Conservation (phyloP, 108 stramenopile genomes). For the Seminavis robusta region DNA sequence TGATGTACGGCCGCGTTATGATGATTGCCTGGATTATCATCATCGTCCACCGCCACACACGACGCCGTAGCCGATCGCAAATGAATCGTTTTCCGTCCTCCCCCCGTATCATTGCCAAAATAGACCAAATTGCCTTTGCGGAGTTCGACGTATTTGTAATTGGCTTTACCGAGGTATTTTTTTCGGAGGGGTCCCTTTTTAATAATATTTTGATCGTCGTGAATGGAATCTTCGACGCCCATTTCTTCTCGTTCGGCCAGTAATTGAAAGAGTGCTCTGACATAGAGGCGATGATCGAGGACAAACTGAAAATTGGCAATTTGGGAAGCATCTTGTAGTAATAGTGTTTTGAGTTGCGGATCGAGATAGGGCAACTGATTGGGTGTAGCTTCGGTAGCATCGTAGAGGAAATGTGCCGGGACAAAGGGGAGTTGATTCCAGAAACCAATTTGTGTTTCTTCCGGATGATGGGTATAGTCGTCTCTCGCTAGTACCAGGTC, state of each 20-base stretch:
- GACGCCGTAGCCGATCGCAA: slow-evolving; percentile 49
- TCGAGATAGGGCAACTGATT: no score
- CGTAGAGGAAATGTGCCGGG: no score
- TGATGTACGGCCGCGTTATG: no score
- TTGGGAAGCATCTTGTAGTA: slow-evolving; percentile 12
- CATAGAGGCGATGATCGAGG: slow-evolving; percentile 64
- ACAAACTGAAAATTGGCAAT: no score
- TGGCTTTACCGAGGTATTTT: slow-evolving; percentile 40
- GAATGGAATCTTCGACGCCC: slow-evolving; percentile 38
- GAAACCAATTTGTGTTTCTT: no score
- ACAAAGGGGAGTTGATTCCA: no score
- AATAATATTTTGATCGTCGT: slow-evolving; percentile 41
- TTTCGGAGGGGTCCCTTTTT: slow-evolving; percentile 73
- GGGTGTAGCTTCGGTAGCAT: no score
- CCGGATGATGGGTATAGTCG: no score
- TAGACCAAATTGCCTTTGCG: slow-evolving; percentile 67
- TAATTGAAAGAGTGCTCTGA: slow-evolving; percentile 56
- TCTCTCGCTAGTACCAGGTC: no score
- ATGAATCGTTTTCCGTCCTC: slow-evolving; percentile 50
- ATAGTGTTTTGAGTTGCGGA: slow-evolving; percentile 13
- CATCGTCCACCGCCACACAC: no score
- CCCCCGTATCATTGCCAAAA: slow-evolving; percentile 30
- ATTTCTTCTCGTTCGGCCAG: slow-evolving; percentile 63
- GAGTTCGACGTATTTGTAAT: slow-evolving; percentile 81
- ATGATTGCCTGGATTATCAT: no score